Evolutionary conservation across 1,139 yeast species (phyloP).

Genomic region (Hyphopichia khmerensis): DNA sequence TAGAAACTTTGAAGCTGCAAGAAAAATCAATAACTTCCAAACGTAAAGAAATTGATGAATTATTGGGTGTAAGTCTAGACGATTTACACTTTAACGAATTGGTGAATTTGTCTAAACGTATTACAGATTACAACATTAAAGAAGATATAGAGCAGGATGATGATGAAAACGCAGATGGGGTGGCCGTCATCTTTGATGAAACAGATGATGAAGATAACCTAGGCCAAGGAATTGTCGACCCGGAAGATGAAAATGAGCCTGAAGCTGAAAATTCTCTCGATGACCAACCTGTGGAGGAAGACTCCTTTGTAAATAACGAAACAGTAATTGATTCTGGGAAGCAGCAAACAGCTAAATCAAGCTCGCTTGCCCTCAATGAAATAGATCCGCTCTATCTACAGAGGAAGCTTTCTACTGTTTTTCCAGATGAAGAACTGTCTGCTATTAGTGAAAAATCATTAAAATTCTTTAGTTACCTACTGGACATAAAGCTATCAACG

Average conservation of each 20-base stretch:
- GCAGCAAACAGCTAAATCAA: conserved; percentile 11
- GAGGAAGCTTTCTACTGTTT: conserved; percentile 15
- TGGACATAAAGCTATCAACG: conserved; percentile 24
- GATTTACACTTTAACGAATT: conserved; percentile 55
- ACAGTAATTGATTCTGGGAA: conserved; percentile 9
- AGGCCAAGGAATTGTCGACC: conserved; percentile 19
- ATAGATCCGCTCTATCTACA: conserved; percentile 26
- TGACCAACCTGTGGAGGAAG: conserved; percentile 19
- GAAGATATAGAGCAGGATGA: conserved; percentile 25
- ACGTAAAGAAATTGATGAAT: conserved; percentile 36
- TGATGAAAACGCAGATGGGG: conserved; percentile 17
- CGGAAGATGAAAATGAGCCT: conserved; percentile 10
- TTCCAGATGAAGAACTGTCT: conserved; percentile 14
- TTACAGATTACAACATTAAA: conserved; percentile 53
- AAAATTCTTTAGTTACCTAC: conserved; percentile 15
- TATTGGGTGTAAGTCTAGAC: conserved; percentile 46
- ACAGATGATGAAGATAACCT: conserved; percentile 27
- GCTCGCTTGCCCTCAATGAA: conserved; percentile 15
- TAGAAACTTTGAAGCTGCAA: conserved; percentile 59
- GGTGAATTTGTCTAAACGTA: conserved; percentile 46
- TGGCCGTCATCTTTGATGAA: conserved; percentile 26
- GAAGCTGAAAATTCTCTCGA: background rate
- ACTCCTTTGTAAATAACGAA: conserved; percentile 13
- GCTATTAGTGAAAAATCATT: conserved; percentile 14
- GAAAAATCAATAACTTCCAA: conserved; percentile 19